phyloP scores from a whole-genome alignment of 768 basidiomycete genomes.

The Omphalotus guepiniiformis region DNA sequence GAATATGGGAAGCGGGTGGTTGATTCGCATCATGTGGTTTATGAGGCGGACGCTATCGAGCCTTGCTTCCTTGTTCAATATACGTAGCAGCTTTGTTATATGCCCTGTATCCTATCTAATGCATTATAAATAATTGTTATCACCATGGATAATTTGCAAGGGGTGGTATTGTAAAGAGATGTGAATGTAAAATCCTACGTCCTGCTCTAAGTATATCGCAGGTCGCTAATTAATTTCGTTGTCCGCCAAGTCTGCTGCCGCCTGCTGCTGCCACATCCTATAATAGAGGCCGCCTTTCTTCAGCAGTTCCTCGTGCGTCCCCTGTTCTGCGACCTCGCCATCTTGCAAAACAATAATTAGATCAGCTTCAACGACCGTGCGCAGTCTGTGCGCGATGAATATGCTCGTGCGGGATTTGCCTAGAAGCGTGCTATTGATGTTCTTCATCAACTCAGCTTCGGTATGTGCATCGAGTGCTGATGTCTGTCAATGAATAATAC shows the following conservation, averaged over 20 bases:
- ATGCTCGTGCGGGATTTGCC: constrained; percentile 86
- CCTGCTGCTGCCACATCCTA: constrained; percentile 79
- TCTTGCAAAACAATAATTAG: constrained; percentile 91
- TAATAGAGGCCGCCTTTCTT: constrained; percentile 65
- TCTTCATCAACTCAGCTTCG: constrained; percentile 91
- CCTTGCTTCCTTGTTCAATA: no score
- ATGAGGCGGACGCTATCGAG: no score
- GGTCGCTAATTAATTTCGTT: constrained; percentile 2
- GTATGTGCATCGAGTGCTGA: constrained; percentile 95
- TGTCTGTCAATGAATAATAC: constrained; percentile 49
- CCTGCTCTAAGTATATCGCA: no score
- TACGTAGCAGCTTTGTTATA: no score
- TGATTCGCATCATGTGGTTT: no score
- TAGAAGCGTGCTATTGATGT: constrained; percentile 76
- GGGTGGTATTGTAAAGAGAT: no score
- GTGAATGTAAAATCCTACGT: no score
- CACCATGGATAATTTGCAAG: no score
- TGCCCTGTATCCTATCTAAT: no score
- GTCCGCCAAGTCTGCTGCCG: constrained; percentile 21
- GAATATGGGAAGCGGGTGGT: no score
- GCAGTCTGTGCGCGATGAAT: constrained; percentile 92
- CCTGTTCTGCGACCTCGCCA: constrained; percentile 89
- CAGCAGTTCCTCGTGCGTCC: constrained; percentile 87
- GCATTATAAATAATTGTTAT: no score
- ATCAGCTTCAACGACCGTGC: constrained; percentile 91